Conservation (phyloP, 257 asterid species). For the Jacaranda mimosifolia region DNA sequence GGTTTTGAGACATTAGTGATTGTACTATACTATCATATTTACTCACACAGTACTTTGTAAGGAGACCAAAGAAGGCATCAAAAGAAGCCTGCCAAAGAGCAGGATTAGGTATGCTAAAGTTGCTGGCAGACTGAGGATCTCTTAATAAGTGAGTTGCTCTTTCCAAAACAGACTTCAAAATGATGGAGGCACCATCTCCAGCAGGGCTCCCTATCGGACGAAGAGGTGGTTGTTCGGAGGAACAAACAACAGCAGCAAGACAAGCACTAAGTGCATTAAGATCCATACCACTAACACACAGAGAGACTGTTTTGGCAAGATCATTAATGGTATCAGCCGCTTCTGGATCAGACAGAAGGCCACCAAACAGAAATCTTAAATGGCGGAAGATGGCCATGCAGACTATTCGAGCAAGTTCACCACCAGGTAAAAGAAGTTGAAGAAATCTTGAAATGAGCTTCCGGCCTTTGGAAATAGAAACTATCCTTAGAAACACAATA, state of each 20-base stretch:
- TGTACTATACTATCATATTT: conserved; percentile 87
- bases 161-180: conserved; percentile 80
- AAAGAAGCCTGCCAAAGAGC: conserved; percentile 98
- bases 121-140: conserved; percentile 61
- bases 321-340: conserved; percentile 57
- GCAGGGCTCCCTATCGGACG: conserved; percentile 84
- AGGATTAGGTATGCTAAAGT: conserved; percentile 69
- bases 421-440: conserved; percentile 82
- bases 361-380: conserved; percentile 85
- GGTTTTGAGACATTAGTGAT: conserved; percentile 57
- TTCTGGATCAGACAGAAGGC: conserved; percentile 80
- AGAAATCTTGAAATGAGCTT: conserved; percentile 86
- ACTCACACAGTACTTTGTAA: conserved; percentile 79
- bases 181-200: conserved; percentile 90
- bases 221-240: conserved; percentile 96
- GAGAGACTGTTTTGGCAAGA: conserved; percentile 74
- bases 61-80: conserved; percentile 89
- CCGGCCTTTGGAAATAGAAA: conserved; percentile 84
- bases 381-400: conserved; percentile 98
- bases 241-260: conserved; percentile 98
- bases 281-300: conserved; percentile 78
- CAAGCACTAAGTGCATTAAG: conserved; percentile 94
- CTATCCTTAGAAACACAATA: conserved; percentile 76
- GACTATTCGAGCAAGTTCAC: conserved; percentile 86
- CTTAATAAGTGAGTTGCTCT: conserved; percentile 72